Base-by-base conservation (phyloP, 768 basidiomycete genomes). In the Leccinum boreale region DNA sequence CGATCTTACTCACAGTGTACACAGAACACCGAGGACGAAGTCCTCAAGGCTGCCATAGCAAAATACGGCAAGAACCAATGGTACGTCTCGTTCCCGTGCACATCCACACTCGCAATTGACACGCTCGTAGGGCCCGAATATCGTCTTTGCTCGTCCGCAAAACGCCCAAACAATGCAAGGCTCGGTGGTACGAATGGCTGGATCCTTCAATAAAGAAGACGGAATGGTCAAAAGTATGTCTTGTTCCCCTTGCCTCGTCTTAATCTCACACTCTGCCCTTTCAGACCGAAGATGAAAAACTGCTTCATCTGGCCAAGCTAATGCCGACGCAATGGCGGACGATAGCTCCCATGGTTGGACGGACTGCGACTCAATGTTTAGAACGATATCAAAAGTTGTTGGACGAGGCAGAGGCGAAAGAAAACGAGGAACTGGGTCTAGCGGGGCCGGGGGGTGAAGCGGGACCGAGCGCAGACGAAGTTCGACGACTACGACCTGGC, bases 271-370 rank as follows among this genome's bases (percentile, higher is more conserved):
- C 14, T 45, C 26, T 59, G 26, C 19, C 23, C 29, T 26, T 49
- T 14, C 53, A 95, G 92, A 93, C 90, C 17, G 97, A 99, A 75
- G 97, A 99, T 75, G 97, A 98, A 77, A 99, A 98, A 73, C 84
- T 99, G 3, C 81, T 99, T 11, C 95, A 98, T 72, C 85, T 98
- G 23, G 97, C 97, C 45, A 98, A 98, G 75, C 80, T 98, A 58
- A 99, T 98, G 94, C 97, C 97, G 0, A 98, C 97, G 0, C 97
- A 99, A 79, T 99, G 97, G 97, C 88, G 97, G 28, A 98, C 97
- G 23, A 96, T 99, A 65, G 95, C 97, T 4, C 97, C 97, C 51
- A 96, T 97, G 60, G 97, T 99, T 56, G 97, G 97, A 44, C 85
- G 97, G 28, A 98, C 97, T 1, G 97, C 97, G 1, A 96, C 92